These are phyloP conservation scores for Cyberlindnera lachancei DNA, from an alignment of 805 yeast species.

Conservation along the genomic window DNA sequence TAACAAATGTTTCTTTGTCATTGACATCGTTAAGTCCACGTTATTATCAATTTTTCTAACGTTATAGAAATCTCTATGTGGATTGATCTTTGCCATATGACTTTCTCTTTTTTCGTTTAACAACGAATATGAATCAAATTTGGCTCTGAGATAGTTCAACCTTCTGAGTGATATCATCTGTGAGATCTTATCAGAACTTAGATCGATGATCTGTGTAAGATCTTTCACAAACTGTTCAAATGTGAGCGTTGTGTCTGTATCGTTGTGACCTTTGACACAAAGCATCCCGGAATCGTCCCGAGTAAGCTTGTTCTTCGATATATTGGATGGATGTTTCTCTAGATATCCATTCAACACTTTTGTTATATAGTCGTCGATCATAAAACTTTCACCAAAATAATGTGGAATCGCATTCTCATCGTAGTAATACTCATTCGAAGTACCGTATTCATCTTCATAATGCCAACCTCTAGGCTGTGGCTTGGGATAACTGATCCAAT, in stretches of 20 bases:
- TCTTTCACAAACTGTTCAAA: conserved; percentile 26
- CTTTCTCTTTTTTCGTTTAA: conserved; percentile 29
- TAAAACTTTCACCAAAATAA: conserved; percentile 31
- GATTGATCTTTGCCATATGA: conserved; percentile 29
- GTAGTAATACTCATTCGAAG: conserved; percentile 20
- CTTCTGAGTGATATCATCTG: conserved; percentile 20
- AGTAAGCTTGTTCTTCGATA: not conserved
- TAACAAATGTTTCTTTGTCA: conserved; percentile 85
- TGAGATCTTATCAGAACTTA: conserved; percentile 9
- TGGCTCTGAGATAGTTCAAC: conserved; percentile 24
- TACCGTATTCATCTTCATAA: conserved; percentile 25
- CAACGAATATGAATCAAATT: conserved; percentile 29
- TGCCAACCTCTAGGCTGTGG: conserved; percentile 46
- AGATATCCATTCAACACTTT: conserved; percentile 6
- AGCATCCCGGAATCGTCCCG: not conserved
- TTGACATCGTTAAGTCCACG: conserved; percentile 94
- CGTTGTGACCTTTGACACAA: conserved; percentile 10
- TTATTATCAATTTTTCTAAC: conserved; percentile 58
- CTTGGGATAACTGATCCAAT: conserved; percentile 80
- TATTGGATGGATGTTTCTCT: not conserved
- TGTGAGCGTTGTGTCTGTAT: conserved; percentile 16
- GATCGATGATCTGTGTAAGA: conserved; percentile 19
- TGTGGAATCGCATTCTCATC: conserved; percentile 18
- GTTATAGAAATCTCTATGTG: conserved; percentile 36
- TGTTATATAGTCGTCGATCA: conserved; percentile 22